phyloP scores from a whole-genome alignment of 495 filamentous ascomycete species.

The Talaromyces stipitatus region DNA sequence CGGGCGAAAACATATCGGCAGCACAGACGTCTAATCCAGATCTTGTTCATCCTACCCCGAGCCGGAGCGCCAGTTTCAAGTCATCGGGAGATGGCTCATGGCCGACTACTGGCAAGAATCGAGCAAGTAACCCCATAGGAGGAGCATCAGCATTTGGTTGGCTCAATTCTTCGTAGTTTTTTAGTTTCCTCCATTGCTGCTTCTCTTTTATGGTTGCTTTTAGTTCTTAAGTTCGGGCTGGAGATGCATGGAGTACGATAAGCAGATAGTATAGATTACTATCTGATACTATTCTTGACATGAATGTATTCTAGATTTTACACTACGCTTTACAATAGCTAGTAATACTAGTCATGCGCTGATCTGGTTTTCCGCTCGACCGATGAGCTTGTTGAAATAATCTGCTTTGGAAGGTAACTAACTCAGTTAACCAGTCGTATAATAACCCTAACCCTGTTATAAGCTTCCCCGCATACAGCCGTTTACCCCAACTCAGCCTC shows the following conservation, averaged over 20 bases:
- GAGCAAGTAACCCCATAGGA: constrained; percentile 71
- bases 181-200: neutral
- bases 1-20: constrained; percentile 10
- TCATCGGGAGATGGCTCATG: constrained; percentile 14
- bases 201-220: neutral
- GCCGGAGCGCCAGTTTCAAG: constrained; percentile 15
- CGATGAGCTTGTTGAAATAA: no score
- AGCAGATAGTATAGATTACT: neutral
- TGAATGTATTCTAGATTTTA: neutral
- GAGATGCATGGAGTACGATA: neutral
- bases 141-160: constrained; percentile 95
- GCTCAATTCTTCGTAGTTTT: constrained; percentile 48
- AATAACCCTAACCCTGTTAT: neutral
- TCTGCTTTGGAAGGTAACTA: no score
- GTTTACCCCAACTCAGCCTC: neutral
- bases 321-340: neutral
- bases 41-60: constrained; percentile 18
- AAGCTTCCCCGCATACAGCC: neutral
- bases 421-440: neutral
- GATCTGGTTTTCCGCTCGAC: no score
- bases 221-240: neutral
- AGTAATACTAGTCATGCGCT: neutral
- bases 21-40: constrained; percentile 12
- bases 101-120: constrained; percentile 41
- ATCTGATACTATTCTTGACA: neutral